Evolutionary conservation across 805 yeast genomes (phyloP).

Genomic region (Pichia eremophila): DNA sequence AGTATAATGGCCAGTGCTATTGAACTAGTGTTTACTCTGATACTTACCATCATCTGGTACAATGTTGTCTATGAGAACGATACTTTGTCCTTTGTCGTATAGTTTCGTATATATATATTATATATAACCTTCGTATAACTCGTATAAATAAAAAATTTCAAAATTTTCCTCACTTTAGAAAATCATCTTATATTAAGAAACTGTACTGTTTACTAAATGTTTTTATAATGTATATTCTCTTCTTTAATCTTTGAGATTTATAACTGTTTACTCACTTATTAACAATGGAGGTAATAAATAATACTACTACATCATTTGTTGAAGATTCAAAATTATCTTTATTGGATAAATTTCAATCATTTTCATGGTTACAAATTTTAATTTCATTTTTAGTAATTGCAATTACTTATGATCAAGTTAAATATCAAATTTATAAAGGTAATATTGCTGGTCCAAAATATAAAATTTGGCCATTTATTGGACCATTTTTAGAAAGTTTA

Average conservation of each 20-base stretch:
- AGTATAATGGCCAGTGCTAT: conserved; percentile 18
- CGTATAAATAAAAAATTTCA: background rate
- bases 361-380: conserved; percentile 46
- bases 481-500: conserved; percentile 88
- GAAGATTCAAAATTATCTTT: background rate
- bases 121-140: background rate
- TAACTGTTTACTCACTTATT: too few species aligned
- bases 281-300: background rate
- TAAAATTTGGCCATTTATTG: conserved; percentile 91
- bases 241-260: too few species aligned
- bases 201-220: too few species aligned
- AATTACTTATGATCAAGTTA: conserved; percentile 63
- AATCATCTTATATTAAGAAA: too few species aligned
- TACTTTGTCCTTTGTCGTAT: background rate
- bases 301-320: conserved; percentile 4
- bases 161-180: background rate
- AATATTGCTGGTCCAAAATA: conserved; percentile 80
- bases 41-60: conserved; percentile 21
- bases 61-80: conserved; percentile 15
- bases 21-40: conserved; percentile 15
- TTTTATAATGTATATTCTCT: background rate
- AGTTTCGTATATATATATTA: background rate
- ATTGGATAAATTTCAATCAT: conserved; percentile 1
- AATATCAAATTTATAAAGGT: conserved; percentile 76
- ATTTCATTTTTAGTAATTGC: conserved; percentile 38